phyloP scores from a whole-genome alignment of 805 yeast species.

The Kodamaea hsintzibuensis region DNA sequence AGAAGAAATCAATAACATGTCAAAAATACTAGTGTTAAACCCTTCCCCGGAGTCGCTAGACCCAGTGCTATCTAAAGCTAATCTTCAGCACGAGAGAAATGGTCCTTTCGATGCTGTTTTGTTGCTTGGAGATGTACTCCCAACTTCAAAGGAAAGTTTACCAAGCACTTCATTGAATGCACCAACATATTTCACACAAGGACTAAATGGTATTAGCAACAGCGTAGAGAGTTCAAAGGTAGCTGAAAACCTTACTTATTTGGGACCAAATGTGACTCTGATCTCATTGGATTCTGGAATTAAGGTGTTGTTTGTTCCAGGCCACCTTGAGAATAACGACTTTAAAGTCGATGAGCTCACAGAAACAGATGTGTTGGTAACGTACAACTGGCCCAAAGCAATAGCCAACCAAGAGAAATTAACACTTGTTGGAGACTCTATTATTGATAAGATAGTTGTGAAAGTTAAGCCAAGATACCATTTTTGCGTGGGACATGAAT shows the following conservation, averaged over 20 bases:
- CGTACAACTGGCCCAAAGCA: conserved; percentile 60
- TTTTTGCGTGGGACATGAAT: conserved; percentile 54
- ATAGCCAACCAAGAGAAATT: conserved; percentile 48
- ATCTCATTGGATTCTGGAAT: conserved; percentile 30
- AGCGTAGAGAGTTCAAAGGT: neutral
- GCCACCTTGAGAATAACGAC: conserved; percentile 13
- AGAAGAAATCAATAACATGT: conserved; percentile 3
- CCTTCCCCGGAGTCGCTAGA: conserved; percentile 24
- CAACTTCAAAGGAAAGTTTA: neutral
- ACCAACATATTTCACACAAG: conserved; percentile 29
- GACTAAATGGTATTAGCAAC: conserved; percentile 16
- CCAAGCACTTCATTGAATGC: conserved; percentile 20
- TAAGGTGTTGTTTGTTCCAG: conserved; percentile 47
- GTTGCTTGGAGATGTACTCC: conserved; percentile 49
- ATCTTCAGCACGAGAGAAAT: conserved; percentile 51
- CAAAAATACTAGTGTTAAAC: conserved; percentile 31
- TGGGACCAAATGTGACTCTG: neutral
- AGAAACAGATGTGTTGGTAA: conserved; percentile 54
- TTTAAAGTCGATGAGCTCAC: conserved; percentile 11
- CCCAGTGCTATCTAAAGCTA: conserved; percentile 46
- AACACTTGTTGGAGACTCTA: conserved; percentile 43
- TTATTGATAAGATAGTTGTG: conserved; percentile 48
- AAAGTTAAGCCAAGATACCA: conserved; percentile 62
- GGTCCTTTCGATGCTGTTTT: conserved; percentile 66
- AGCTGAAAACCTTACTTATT: conserved; percentile 4